Conservation (phyloP, 208 protist species). For the Trypanosoma caninum region DNA sequence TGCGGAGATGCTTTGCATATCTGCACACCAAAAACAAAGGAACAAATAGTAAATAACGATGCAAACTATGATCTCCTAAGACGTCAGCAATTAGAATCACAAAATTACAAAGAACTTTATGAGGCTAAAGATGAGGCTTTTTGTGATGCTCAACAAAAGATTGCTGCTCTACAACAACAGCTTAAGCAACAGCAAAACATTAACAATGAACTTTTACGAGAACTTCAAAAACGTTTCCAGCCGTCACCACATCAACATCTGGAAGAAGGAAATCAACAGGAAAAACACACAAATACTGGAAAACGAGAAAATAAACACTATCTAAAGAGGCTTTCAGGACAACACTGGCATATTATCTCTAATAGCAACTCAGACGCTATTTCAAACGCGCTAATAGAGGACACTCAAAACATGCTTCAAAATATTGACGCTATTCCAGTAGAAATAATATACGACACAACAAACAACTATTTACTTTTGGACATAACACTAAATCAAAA, state of each 20-base stretch:
- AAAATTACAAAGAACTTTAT: constrained; percentile 17
- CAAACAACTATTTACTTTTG: constrained; percentile 12
- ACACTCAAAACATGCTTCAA: constrained; percentile 1
- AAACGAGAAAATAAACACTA: too few relatives aligned
- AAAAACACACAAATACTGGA: too few relatives aligned
- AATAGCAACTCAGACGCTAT: constrained; percentile 4
- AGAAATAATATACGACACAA: constrained; percentile 5
- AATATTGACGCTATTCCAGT: not conserved
- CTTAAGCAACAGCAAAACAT: constrained; percentile 14
- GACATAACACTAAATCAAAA: not conserved
- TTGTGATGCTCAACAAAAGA: constrained; percentile 15
- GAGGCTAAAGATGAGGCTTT: constrained; percentile 17
- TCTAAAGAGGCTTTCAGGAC: too few relatives aligned
- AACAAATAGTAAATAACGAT: not conserved
- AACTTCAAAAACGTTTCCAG: not conserved
- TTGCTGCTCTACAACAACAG: constrained; percentile 17
- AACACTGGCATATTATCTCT: too few relatives aligned
- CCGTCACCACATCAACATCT: too few relatives aligned
- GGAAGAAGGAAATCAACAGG: too few relatives aligned
- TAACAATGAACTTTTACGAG: constrained; percentile 18
- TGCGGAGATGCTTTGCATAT: not conserved
- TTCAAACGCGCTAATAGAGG: not conserved
- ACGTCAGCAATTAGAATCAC: constrained; percentile 1
- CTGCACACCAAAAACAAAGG: constrained; percentile 1
- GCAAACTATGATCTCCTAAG: constrained; percentile 1